Conservation (phyloP, 1,284 basidiomycete genomes). For the Tilletia caries region DNA sequence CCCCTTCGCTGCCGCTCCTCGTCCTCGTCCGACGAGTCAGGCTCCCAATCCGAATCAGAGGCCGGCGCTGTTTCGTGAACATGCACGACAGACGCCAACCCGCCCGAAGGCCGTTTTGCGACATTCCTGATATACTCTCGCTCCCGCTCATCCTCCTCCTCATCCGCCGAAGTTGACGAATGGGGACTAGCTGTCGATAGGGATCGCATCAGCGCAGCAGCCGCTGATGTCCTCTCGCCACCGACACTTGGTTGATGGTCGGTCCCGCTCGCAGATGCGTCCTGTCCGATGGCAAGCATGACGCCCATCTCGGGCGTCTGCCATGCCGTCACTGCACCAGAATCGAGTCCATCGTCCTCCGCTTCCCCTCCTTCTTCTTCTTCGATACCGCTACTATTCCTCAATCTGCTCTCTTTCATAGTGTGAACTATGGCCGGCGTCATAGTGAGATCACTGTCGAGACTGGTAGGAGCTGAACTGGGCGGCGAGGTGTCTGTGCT, state of each 20-base stretch:
- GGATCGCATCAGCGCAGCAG: not conserved
- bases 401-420: not conserved
- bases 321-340: constrained; percentile 1
- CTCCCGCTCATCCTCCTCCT: not conserved
- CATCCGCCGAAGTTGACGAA: not conserved
- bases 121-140: no score
- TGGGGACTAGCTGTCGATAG: not conserved
- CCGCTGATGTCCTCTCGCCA: not conserved
- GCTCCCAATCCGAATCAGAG: not conserved
- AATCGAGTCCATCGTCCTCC: not conserved
- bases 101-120: not conserved
- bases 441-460: not conserved
- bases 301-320: constrained; percentile 7
- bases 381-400: not conserved
- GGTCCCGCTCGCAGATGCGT: not conserved
- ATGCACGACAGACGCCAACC: not conserved
- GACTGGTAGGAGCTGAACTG: not conserved
- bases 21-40: not conserved
- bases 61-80: not conserved
- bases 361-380: not conserved
- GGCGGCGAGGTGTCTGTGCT: not conserved
- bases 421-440: not conserved
- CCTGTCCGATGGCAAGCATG: not conserved
- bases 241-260: no score
- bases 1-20: not conserved